These are phyloP conservation scores for Meyerozyma carpophila DNA, from an alignment of 1,139 yeast species.

Conservation along the genomic window DNA sequence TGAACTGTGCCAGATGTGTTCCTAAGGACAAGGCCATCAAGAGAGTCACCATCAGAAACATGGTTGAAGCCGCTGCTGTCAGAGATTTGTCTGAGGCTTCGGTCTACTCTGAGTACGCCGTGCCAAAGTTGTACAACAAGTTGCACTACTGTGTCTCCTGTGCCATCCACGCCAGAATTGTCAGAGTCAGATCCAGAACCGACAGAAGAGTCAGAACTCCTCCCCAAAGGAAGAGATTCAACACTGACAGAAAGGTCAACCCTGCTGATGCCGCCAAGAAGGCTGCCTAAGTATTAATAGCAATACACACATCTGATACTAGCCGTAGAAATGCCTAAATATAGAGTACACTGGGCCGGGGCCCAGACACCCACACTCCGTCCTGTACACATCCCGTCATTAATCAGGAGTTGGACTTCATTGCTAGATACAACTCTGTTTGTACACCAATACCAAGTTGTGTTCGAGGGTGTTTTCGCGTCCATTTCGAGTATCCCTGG, in stretches of 20 bases:
- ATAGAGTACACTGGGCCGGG: background rate
- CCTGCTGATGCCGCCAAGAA: constrained; percentile 98
- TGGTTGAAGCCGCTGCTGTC: constrained; percentile 99
- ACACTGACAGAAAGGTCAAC: constrained; percentile 92
- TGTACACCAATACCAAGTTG: background rate
- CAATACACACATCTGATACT: constrained; percentile 1
- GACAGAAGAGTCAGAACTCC: constrained; percentile 99
- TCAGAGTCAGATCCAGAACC: constrained; percentile 98
- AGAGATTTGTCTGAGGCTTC: constrained; percentile 99
- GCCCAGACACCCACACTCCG: background rate
- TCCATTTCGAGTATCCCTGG: background rate
- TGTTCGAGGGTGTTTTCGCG: background rate
- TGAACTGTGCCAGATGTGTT: constrained; percentile 99
- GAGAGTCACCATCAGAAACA: constrained; percentile 99
- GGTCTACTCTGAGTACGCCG: constrained; percentile 97
- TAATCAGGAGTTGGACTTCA: background rate
- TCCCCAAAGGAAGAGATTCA: constrained; percentile 98
- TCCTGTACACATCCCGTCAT: constrained; percentile 1
- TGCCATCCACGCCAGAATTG: constrained; percentile 99
- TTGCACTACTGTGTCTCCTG: constrained; percentile 99
- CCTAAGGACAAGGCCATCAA: constrained; percentile 99
- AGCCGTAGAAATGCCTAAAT: background rate
- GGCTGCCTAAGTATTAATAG: constrained; percentile 35
- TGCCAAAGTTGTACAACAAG: constrained; percentile 99
- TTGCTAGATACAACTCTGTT: background rate